Evolutionary conservation across 1,284 basidiomycete species (phyloP), one percentile per base, ranked within the genome.

Genomic region (Coniferiporia sulphurascens): DNA sequence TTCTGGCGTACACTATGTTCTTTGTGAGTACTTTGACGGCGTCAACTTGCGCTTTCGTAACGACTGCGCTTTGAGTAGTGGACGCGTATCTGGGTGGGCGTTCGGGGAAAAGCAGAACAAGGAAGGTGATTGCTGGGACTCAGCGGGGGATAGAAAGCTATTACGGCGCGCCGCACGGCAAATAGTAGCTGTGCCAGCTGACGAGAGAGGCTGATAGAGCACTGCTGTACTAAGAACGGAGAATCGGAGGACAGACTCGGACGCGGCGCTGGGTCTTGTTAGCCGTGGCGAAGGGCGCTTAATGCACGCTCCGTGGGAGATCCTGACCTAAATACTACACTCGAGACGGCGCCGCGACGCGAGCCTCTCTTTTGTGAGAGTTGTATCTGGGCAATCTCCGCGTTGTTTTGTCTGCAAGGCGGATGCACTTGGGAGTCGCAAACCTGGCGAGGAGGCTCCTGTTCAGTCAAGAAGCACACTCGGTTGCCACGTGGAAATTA

Each of bases 161-260:
- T 27, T 27, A 27, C 27, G 27, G 27, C 27, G 27, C 41, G 53
- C 15, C 21, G 53, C 46, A n/a, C 41, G n/a, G 41, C 41, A 43
- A 43, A 43, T n/a, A 27, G 27, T n/a, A 43, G 53, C 53, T 46
- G 53, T 55, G 53, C 43, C 27, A 44, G 22, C 43, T 55, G 53
- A 55, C 46, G 27, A 27, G 27, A 27, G 27, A 27, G 27, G 27
- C 27, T 27, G 27, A 27, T 27, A 27, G 27, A 27, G 27, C 27
- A 27, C 27, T 27, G 27, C 27, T 3, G 27, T 27, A 27, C 27
- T 27, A 27, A 27, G 27, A 27, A 5, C 27, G 27, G 27, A 27
- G 27, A 27, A 27, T 27, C 27, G 27, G 27, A 27, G 27, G 27
- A 27, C 5, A 27, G 27, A n/a, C n/a, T n/a, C n/a, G n/a, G 27